phyloP scores from a whole-genome alignment of 768 basidiomycete genomes.

The Agaricus bisporus region DNA sequence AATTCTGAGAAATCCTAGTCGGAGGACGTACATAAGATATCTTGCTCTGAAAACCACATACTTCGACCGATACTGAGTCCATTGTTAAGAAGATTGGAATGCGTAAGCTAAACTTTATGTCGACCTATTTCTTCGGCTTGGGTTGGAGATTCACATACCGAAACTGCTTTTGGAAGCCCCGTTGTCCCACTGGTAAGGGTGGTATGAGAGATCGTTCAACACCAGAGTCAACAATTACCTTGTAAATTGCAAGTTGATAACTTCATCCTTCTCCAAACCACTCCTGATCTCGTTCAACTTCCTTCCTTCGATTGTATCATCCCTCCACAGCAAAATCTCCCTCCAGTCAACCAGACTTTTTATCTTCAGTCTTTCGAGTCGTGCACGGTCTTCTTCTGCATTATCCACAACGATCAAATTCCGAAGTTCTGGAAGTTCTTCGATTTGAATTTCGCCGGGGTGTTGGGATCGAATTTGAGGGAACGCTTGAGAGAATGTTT shows the following conservation, averaged over 20 bases:
- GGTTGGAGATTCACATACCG: constrained; percentile 36
- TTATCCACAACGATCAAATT: constrained; percentile 69
- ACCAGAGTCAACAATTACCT: constrained; percentile 37
- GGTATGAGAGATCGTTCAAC: not conserved
- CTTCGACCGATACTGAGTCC: constrained; percentile 61
- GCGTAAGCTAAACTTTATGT: constrained; percentile 52
- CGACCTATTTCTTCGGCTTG: not conserved
- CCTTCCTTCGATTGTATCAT: constrained; percentile 37
- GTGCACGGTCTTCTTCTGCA: constrained; percentile 27
- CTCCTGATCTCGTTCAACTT: constrained; percentile 35
- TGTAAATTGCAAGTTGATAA: constrained; percentile 82
- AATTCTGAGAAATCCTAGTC: not conserved
- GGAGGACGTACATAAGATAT: constrained; percentile 52
- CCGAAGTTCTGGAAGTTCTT: constrained; percentile 52
- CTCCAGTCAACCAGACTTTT: constrained; percentile 62
- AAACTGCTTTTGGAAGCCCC: constrained; percentile 77
- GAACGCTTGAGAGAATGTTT: constrained; percentile 50
- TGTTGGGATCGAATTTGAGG: constrained; percentile 44
- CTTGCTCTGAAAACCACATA: constrained; percentile 62
- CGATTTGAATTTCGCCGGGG: constrained; percentile 53
- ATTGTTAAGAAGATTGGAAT: constrained; percentile 76
- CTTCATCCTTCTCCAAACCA: constrained; percentile 52
- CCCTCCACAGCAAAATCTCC: constrained; percentile 65
- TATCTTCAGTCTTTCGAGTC: constrained; percentile 35
- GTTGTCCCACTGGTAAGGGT: constrained; percentile 60